Conservation (phyloP, 768 basidiomycete species). For the Kockovaella imperatae region DNA sequence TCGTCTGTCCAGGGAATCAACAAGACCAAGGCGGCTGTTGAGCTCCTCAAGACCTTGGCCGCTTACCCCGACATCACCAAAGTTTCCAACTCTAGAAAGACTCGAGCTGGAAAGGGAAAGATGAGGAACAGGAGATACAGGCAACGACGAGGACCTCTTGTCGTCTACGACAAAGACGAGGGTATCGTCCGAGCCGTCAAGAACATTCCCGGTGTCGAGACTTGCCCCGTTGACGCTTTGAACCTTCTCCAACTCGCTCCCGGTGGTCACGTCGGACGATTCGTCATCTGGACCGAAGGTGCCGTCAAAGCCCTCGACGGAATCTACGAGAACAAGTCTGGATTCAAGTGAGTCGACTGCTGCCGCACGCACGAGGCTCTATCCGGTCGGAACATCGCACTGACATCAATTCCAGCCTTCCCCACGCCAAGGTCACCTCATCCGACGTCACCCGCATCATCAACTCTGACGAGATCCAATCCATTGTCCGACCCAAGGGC, state of each 20-base stretch:
- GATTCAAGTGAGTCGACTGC: slow-evolving; percentile 29
- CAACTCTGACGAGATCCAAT: slow-evolving; percentile 97
- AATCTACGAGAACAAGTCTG: slow-evolving; percentile 71
- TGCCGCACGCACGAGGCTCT: neutral
- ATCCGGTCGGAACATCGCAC: neutral
- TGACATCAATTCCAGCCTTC: slow-evolving; percentile 55
- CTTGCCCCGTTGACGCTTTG: slow-evolving; percentile 83
- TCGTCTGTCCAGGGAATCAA: slow-evolving; percentile 72
- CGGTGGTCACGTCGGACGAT: slow-evolving; percentile 97
- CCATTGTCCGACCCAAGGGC: slow-evolving; percentile 84
- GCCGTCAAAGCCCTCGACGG: slow-evolving; percentile 90
- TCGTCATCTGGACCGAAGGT: slow-evolving; percentile 97
- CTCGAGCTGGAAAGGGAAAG: slow-evolving; percentile 96
- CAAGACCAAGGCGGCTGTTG: slow-evolving; percentile 95
- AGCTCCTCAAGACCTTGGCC: slow-evolving; percentile 79
- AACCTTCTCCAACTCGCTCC: slow-evolving; percentile 99
- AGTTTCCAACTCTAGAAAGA: slow-evolving; percentile 92
- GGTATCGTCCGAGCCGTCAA: slow-evolving; percentile 98
- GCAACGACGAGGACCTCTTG: slow-evolving; percentile 91
- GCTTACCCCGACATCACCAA: slow-evolving; percentile 91
- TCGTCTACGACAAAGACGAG: slow-evolving; percentile 95
- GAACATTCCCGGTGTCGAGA: slow-evolving; percentile 96
- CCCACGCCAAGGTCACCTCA: slow-evolving; percentile 92
- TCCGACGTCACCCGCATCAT: slow-evolving; percentile 95
- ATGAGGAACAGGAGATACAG: slow-evolving; percentile 92